A percentile compares a stretch with the other conserved stretches of the same genome.
Conservation (phyloP, 169 alveolate genomes). For the Cryptosporidium parvum region DNA sequence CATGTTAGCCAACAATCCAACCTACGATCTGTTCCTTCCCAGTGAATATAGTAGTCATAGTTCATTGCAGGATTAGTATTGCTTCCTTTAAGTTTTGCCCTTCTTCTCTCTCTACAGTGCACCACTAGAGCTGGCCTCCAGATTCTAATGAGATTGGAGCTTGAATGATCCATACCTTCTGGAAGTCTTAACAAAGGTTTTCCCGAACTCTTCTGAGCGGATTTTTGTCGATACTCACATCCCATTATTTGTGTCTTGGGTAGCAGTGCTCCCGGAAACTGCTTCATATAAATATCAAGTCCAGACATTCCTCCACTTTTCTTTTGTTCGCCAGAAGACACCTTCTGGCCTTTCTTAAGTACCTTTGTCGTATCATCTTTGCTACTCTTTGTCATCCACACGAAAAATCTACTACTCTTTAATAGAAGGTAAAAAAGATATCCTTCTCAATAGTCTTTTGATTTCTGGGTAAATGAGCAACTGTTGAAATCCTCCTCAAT, state of each 20-base stretch:
- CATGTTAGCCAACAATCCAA: conserved; percentile 90
- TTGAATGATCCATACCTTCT: conserved; percentile 49
- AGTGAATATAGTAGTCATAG: conserved; percentile 90
- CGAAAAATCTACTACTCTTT: background rate
- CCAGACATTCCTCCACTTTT: conserved; percentile 56
- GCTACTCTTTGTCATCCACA: conserved; percentile 52
- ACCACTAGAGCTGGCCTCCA: conserved; percentile 70
- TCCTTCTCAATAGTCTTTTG: background rate
- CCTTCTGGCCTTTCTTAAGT: conserved; percentile 64
- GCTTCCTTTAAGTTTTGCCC: conserved; percentile 32
- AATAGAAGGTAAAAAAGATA: background rate
- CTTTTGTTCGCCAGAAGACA: conserved; percentile 40
- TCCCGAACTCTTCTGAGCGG: conserved; percentile 14
- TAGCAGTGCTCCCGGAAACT: conserved; percentile 57
- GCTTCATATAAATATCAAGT: conserved; percentile 48
- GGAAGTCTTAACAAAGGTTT: conserved; percentile 30
- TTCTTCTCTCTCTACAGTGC: conserved; percentile 58
- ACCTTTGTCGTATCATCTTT: conserved; percentile 44
- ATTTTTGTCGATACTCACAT: conserved; percentile 60
- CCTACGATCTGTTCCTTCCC: conserved; percentile 89
- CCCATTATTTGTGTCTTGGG: conserved; percentile 75
- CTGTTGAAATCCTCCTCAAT: background rate
- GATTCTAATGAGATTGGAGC: conserved; percentile 28
- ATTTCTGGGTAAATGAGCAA: background rate
- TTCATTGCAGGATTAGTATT: conserved; percentile 57